A percentile compares a stretch with the other conserved stretches of the same genome.
These are phyloP conservation scores for Naegleria lovaniensis DNA, from an alignment of 208 protist genomes.

Conservation along the genomic window DNA sequence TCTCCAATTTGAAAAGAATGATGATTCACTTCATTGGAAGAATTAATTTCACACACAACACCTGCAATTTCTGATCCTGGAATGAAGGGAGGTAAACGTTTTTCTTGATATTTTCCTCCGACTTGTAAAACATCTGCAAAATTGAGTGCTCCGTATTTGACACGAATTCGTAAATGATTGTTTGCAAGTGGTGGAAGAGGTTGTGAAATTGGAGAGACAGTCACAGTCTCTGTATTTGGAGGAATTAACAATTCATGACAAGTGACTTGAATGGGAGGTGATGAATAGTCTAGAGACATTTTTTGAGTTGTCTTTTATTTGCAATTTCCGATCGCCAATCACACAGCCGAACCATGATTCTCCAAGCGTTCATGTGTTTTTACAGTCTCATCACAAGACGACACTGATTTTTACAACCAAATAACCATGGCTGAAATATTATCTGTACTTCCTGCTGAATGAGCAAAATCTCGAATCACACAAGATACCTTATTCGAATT, in stretches of 20 bases:
- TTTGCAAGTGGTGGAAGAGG: neutral
- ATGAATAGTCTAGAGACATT: neutral
- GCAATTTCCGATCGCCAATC: too few species aligned
- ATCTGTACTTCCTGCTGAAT: too few species aligned
- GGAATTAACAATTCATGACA: neutral
- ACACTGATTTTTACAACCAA: too few species aligned
- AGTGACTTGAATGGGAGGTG: neutral
- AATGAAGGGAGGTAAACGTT: neutral
- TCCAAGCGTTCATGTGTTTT: too few species aligned
- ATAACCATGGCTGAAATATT: too few species aligned
- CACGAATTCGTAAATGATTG: neutral
- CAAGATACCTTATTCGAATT: too few species aligned
- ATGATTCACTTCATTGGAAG: neutral
- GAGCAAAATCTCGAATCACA: too few species aligned
- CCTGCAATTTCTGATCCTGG: neutral
- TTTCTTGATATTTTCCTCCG: slow-evolving; percentile 10
- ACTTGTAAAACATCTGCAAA: neutral
- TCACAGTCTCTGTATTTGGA: neutral
- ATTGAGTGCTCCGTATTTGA: neutral
- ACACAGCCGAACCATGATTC: too few species aligned
- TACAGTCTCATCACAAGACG: too few species aligned
- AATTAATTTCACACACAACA: neutral
- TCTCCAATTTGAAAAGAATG: neutral
- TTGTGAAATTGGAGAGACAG: neutral
- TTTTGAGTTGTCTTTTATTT: too few species aligned